Base-by-base conservation (phyloP, 2,329 filamentous ascomycete genomes). In the Diaporthe citriasiana region DNA sequence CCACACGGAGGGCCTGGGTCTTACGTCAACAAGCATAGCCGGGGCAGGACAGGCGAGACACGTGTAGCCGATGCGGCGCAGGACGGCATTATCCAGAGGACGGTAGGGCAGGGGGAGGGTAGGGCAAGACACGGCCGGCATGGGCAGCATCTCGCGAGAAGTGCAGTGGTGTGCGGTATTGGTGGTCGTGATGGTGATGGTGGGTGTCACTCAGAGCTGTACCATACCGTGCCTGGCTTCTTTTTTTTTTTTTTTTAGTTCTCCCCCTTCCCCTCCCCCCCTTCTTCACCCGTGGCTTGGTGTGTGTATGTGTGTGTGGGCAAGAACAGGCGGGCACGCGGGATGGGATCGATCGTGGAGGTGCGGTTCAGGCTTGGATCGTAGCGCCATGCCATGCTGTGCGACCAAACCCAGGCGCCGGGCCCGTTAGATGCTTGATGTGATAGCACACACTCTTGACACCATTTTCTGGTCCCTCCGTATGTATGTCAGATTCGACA, bases 41-140 rank as follows among this genome's bases (percentile, higher is more conserved):
- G 63, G 71, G 65, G 47, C 68, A 75, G 71, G 59, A 73, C 17
- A 71, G 33, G 40, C 53, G 59, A 30, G 71, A 71, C 71, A 75
- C 74, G 71, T 75, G 74, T 73, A 69, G 42, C 27, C 50, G 45
- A 35, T 40, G 27, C 50, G 51, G 47, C 45, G 45, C 47, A 71
- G 69, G 51, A 25, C 45, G 42, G n/a, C 42, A 35, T 53, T 45
- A 19, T 42, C 40, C 55, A 5, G 17, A 25, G 7, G 19, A 51
- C 19, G 42, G 42, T 51, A 66, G 12, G 42, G 42, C 60, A 50
- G 27, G 53, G 45, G 25, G 35, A 35, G 27, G 55, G 63, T 35
- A 50, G 45, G 60, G 19, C 57, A 38, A 40, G 73, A 40, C 42
- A 56, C 17, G 45, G 50, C 57, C 51, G 30, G 51, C 56, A 56